Evolutionary conservation across 306 rosid genomes (phyloP).

Genomic region (Cyclanthera cordifolia): DNA sequence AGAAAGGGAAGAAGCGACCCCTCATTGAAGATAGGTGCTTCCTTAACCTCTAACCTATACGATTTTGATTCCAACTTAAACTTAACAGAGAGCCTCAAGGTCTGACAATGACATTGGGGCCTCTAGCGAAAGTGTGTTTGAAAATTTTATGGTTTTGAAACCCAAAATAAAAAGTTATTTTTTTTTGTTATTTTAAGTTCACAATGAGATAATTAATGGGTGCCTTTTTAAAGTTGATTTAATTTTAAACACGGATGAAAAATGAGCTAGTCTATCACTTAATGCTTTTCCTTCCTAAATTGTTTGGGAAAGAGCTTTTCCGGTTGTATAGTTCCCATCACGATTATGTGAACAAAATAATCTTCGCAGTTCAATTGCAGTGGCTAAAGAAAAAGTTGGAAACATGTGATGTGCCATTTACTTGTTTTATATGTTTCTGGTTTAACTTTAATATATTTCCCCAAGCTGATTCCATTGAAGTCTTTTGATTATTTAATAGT

Average conservation of each 20-base stretch:
- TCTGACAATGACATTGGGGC: background rate
- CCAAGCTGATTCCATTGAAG: background rate
- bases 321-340: background rate
- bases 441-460: background rate
- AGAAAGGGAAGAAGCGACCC: conserved; percentile 46
- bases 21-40: conserved; percentile 37
- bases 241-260: background rate
- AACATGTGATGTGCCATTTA: background rate
- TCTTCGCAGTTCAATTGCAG: background rate
- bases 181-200: background rate
- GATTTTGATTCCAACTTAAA: background rate
- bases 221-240: background rate
- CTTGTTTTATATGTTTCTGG: background rate
- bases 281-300: background rate
- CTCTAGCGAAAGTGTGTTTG: background rate
- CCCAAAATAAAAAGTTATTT: background rate
- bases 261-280: background rate
- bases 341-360: background rate
- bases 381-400: background rate
- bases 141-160: background rate
- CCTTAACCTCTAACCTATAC: background rate
- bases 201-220: no score
- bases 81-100: background rate
- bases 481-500: background rate
- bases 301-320: background rate